Percentiles rank a stretch among this genome's conserved stretches.
Conservation (phyloP, 1,139 yeast genomes). For the Taphrina betulina region DNA sequence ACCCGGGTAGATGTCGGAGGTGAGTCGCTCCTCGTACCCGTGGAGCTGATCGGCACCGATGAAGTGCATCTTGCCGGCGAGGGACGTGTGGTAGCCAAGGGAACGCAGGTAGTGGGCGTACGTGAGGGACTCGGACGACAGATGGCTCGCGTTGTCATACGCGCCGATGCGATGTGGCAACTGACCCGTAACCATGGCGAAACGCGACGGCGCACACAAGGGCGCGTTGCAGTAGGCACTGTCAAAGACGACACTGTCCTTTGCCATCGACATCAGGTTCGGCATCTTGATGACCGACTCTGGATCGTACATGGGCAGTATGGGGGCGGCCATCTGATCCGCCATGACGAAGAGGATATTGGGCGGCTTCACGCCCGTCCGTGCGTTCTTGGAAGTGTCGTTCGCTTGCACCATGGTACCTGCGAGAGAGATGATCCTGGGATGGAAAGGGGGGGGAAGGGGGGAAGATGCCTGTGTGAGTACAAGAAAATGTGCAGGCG, state of each 20-base stretch:
- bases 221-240: slow-evolving; percentile 31
- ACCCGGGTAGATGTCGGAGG: slow-evolving; percentile 30
- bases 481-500: no score
- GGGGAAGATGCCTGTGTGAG: no score
- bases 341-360: slow-evolving; percentile 32
- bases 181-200: slow-evolving; percentile 32
- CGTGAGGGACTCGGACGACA: slow-evolving; percentile 26
- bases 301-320: slow-evolving; percentile 26
- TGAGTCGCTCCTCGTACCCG: slow-evolving; percentile 29
- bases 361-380: slow-evolving; percentile 16
- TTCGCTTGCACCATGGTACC: slow-evolving; percentile 4
- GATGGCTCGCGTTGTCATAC: slow-evolving; percentile 29
- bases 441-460: no score
- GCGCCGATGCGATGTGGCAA: slow-evolving; percentile 31
- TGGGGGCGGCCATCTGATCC: slow-evolving; percentile 32
- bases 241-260: slow-evolving; percentile 28
- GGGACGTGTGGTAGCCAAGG: slow-evolving; percentile 27
- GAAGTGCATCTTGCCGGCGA: slow-evolving; percentile 31
- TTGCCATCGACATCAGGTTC: slow-evolving; percentile 26
- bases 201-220: slow-evolving; percentile 31
- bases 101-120: slow-evolving; percentile 30
- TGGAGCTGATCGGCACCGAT: slow-evolving; percentile 32
- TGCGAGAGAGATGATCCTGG: neutral
- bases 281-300: slow-evolving; percentile 29
- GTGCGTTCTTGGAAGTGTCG: neutral